A percentile compares a stretch with the other conserved stretches of the same genome.
Conservation (phyloP, 345 rosid genomes). For the Eucalyptus shirleyi region DNA sequence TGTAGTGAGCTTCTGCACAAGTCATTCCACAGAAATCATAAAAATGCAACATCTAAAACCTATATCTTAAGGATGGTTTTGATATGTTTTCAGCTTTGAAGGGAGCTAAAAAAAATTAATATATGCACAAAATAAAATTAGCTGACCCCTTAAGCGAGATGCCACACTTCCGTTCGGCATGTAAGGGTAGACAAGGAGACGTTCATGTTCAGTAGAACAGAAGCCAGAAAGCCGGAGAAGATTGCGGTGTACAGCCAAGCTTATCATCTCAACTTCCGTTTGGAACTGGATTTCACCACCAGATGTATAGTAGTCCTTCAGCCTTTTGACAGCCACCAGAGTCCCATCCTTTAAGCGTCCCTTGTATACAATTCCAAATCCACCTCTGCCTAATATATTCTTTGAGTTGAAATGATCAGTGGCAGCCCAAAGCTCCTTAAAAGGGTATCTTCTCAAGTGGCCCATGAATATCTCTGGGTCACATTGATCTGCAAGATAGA, state of each 20-base stretch:
- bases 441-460: constrained; percentile 70
- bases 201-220: constrained; percentile 73
- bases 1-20: neutral
- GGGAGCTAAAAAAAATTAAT: neutral
- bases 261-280: constrained; percentile 86
- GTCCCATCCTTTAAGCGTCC: constrained; percentile 68
- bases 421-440: constrained; percentile 81
- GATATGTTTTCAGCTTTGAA: neutral
- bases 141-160: constrained; percentile 68
- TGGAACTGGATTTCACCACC: constrained; percentile 95
- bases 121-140: neutral
- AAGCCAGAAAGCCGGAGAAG: constrained; percentile 89
- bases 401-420: constrained; percentile 75
- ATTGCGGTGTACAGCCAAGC: constrained; percentile 89
- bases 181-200: constrained; percentile 87
- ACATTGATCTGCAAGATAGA: constrained; percentile 56
- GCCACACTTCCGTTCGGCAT: constrained; percentile 97
- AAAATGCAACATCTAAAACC: neutral
- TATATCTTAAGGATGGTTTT: neutral
- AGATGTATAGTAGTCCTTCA: constrained; percentile 66
- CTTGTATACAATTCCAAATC: constrained; percentile 89
- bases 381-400: constrained; percentile 81
- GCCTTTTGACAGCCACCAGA: constrained; percentile 87
- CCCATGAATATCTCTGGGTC: constrained; percentile 77
- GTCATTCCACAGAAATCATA: neutral